Evolutionary conservation across 257 asterid species (phyloP).

Genomic region (Nicotiana tabacum): DNA sequence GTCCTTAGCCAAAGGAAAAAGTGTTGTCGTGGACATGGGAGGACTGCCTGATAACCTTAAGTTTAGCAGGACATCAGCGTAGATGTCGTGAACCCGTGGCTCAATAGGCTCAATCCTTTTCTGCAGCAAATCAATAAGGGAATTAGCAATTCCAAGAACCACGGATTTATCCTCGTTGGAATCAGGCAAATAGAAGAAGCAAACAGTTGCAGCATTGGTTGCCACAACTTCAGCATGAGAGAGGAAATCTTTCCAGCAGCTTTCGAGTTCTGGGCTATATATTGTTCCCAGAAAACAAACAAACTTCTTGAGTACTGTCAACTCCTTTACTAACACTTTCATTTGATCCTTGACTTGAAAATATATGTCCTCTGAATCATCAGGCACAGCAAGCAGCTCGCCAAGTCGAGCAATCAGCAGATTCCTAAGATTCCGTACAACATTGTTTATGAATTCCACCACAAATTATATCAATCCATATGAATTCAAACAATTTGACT

Average conservation of each 20-base stretch:
- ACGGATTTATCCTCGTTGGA: background rate
- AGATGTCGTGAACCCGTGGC: background rate
- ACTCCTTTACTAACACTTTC: background rate
- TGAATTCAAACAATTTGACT: too few relatives aligned
- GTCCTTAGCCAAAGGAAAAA: too few relatives aligned
- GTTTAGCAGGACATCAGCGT: background rate
- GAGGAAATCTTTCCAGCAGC: background rate
- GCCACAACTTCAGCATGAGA: background rate
- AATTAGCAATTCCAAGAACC: background rate
- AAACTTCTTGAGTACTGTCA: background rate
- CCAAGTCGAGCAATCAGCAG: background rate
- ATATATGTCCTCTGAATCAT: background rate
- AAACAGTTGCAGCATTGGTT: background rate
- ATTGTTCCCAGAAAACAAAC: background rate
- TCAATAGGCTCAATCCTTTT: background rate
- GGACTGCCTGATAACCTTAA: background rate
- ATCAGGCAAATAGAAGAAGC: background rate
- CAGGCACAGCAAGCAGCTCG: too few relatives aligned
- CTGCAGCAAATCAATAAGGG: background rate
- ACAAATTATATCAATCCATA: background rate
- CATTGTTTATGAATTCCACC: background rate
- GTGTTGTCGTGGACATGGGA: background rate
- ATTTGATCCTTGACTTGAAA: background rate
- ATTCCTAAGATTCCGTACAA: background rate
- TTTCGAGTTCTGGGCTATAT: background rate